Evolutionary conservation across 2,329 filamentous ascomycete species (phyloP), one percentile per base, ranked within the genome.

Genomic region (Cryphonectria parasitica): DNA sequence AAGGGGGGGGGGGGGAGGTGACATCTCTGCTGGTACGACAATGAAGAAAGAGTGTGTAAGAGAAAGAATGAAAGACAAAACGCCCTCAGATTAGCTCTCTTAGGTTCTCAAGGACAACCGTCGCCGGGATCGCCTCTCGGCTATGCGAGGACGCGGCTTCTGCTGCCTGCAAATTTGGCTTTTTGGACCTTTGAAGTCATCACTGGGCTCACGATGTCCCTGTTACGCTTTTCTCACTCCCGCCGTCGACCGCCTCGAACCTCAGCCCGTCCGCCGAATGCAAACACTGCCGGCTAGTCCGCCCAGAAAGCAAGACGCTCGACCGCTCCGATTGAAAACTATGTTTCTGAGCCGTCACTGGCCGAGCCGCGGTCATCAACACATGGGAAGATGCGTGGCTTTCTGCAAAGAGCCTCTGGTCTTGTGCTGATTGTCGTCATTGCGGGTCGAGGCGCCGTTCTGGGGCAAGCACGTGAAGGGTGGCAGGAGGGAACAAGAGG

Each of bases 81-180:
- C 70, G 77, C 80, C 79, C 80, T 81, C 80, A 81, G 80, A 81
- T 81, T 77, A 81, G 79, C 79, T 81, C 79, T 81, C 80, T 80
- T 77, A 62, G 72, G 80, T 81, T 81, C 80, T 79, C 80, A 81
- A 74, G 69, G 79, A 79, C 78, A 79, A 80, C 79, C 72, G 75
- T 74, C 75, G 73, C 67, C 60, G 60, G 68, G 68, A 54, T 64
- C 74, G 34, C 61, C 64, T 69, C 68, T 68, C 63, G 68, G 34
- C 58, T 64, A 54, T 43, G 52, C 68, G 60, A 56, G 34, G 58
- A 52, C 68, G 61, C 74, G 74, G 68, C 69, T 71, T 77, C 77
- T 74, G 79, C 76, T 80, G 79, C 74, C 79, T 81, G 78, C 79
- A 81, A 81, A 80, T 81, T 81, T 81, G 79, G 79, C 79, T 81